phyloP scores from a whole-genome alignment of 305 asterid species.

The Lippia alba region DNA sequence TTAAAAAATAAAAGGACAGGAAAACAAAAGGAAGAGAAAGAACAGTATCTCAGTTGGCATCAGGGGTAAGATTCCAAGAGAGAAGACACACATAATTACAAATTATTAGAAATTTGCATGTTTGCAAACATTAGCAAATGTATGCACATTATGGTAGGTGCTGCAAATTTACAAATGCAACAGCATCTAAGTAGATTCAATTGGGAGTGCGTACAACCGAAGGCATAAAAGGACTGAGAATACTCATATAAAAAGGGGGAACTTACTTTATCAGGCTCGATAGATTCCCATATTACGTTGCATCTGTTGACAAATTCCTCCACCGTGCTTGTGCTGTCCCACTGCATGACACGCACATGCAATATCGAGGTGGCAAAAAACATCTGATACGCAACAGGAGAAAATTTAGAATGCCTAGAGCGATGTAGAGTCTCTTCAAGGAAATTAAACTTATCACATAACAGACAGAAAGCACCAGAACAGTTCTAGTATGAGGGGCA shows the following conservation, averaged over 20 bases:
- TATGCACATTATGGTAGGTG: too few species aligned
- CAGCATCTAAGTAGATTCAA: conserved; percentile 23
- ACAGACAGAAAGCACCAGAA: conserved; percentile 27
- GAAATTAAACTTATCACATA: conserved; percentile 29
- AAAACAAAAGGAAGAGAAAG: conserved; percentile 29
- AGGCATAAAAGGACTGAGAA: background rate
- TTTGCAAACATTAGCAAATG: too few species aligned
- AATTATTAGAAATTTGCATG: too few species aligned
- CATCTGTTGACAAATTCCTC: conserved; percentile 85
- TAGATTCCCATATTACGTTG: conserved; percentile 79
- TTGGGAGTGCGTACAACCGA: conserved; percentile 10
- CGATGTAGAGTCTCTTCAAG: conserved; percentile 22
- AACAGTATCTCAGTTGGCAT: conserved; percentile 37
- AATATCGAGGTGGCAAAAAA: conserved; percentile 89
- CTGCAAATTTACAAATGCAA: background rate
- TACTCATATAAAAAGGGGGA: conserved; percentile 18
- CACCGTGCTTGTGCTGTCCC: conserved; percentile 78
- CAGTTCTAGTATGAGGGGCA: conserved; percentile 19
- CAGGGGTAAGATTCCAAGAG: conserved; percentile 27
- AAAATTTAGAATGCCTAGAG: conserved; percentile 38
- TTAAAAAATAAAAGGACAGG: conserved; percentile 34
- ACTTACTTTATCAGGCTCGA: conserved; percentile 79
- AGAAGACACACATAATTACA: conserved; percentile 19
- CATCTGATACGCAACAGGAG: conserved; percentile 63
- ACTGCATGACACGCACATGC: conserved; percentile 90